These are phyloP conservation scores for Talaromyces borbonicus DNA, from an alignment of 495 filamentous ascomycete species.

Conservation along the genomic window DNA sequence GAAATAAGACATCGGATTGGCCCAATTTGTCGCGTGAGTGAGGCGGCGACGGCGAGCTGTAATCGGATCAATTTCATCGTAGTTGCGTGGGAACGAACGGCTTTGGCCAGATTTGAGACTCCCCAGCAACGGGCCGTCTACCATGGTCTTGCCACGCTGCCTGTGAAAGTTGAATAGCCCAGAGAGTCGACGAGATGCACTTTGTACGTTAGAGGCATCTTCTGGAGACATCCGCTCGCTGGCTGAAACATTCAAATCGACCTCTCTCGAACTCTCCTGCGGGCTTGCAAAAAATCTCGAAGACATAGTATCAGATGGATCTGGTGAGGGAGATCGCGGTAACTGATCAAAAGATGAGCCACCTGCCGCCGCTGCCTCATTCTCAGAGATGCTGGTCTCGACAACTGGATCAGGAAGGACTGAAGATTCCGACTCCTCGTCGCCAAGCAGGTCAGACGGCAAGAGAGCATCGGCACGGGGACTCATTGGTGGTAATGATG, in stretches of 20 bases:
- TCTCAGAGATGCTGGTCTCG: conserved; percentile 17
- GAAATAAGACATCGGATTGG: conserved; percentile 45
- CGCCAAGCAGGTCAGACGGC: conserved; percentile 69
- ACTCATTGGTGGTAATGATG: conserved; percentile 62
- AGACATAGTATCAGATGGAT: conserved; percentile 53
- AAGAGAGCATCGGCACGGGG: conserved; percentile 69
- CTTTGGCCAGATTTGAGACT: conserved; percentile 67
- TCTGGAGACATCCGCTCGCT: conserved; percentile 20
- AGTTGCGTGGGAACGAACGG: conserved; percentile 68
- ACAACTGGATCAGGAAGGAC: conserved; percentile 36
- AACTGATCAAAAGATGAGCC: conserved; percentile 31
- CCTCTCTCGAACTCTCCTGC: conserved; percentile 45
- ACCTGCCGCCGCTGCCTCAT: conserved; percentile 13
- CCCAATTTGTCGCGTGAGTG: conserved; percentile 55
- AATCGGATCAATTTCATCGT: conserved; percentile 60
- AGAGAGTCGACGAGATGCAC: conserved; percentile 44
- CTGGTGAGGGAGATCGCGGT: conserved; percentile 58
- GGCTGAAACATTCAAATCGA: conserved; percentile 15
- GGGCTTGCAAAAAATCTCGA: conserved; percentile 60
- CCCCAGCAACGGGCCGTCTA: conserved; percentile 60
- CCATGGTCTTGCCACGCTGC: conserved; percentile 58
- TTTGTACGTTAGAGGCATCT: conserved; percentile 29
- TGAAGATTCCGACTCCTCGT: conserved; percentile 64
- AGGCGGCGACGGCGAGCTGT: conserved; percentile 53
- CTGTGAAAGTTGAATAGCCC: conserved; percentile 59